Evolutionary conservation across 2,329 filamentous ascomycete genomes (phyloP).

Genomic region (Paecilomyces formosus): DNA sequence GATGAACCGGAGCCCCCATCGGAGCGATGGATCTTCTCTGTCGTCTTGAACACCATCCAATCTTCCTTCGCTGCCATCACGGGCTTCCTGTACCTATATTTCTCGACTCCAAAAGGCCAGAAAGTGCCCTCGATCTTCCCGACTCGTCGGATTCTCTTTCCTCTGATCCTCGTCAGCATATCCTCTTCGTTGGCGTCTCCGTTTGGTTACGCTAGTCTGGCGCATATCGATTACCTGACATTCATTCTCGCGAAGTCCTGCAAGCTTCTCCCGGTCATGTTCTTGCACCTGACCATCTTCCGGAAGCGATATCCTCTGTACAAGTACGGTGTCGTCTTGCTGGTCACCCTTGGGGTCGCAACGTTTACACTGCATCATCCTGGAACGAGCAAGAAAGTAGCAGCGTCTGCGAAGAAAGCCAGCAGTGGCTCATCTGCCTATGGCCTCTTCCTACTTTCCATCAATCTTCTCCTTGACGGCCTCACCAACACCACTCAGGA

Average conservation of each 20-base stretch:
- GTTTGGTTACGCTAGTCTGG: conserved; percentile 86
- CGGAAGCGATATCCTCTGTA: conserved; percentile 82
- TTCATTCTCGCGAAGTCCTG: conserved; percentile 96
- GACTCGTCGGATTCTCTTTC: conserved; percentile 62
- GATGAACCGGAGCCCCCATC: conserved; percentile 28
- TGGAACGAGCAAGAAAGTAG: conserved; percentile 52
- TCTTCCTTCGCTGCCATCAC: conserved; percentile 78
- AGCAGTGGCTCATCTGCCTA: conserved; percentile 58
- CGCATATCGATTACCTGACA: conserved; percentile 95
- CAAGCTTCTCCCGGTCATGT: conserved; percentile 98
- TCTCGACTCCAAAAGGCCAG: conserved; percentile 51
- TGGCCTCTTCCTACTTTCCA: conserved; percentile 71
- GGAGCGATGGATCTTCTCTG: conserved; percentile 83
- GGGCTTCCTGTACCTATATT: conserved; percentile 71
- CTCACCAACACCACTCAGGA: conserved; percentile 96
- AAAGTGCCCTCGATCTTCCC: conserved; percentile 60
- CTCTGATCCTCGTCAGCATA: conserved; percentile 76
- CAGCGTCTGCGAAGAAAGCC: conserved; percentile 25
- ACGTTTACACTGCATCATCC: conserved; percentile 85
- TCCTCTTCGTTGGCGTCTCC: conserved; percentile 87
- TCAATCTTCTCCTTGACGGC: conserved; percentile 93
- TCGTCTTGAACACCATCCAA: conserved; percentile 95
- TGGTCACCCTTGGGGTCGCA: conserved; percentile 86
- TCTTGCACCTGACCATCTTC: conserved; percentile 88
- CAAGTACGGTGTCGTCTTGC: conserved; percentile 89